Evolutionary conservation across 140 eudicot species (phyloP).

Genomic region (Erigeron philadelphicus): DNA sequence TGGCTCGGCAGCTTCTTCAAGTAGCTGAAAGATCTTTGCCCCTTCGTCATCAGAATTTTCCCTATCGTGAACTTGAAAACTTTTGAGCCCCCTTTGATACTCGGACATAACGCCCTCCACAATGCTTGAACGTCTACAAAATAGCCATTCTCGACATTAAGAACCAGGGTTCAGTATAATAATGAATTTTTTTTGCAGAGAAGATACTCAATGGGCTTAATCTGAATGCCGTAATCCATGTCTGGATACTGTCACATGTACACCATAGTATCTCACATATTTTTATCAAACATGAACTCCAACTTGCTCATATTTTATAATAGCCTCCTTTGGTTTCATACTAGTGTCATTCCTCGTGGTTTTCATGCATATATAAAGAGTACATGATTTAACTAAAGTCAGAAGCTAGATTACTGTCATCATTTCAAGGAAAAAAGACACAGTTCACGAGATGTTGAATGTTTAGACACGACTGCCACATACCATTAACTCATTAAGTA

Average conservation of each 20-base stretch:
- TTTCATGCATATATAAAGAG: not conserved
- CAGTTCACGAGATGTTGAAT: not conserved
- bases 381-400: not conserved
- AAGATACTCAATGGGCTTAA: not conserved
- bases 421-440: not conserved
- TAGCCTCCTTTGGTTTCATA: not conserved
- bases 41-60: conserved; percentile 54
- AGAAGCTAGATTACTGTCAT: not conserved
- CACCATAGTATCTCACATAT: not conserved
- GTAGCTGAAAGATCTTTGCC: conserved; percentile 50
- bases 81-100: conserved; percentile 42
- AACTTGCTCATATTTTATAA: not conserved
- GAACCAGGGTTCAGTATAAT: not conserved
- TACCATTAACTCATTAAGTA: not conserved
- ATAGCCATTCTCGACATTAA: not conserved
- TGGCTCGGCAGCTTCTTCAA: conserved; percentile 85
- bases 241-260: not conserved
- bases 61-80: conserved; percentile 25
- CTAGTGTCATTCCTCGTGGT: not conserved
- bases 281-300: not conserved
- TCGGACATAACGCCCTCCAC: conserved; percentile 67
- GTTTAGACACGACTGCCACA: not conserved
- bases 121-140: conserved; percentile 58
- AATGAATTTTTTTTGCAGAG: not conserved
- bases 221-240: not conserved